Evolutionary conservation across 2,329 filamentous ascomycete species (phyloP).

Genomic region (Monilinia fructigena): DNA sequence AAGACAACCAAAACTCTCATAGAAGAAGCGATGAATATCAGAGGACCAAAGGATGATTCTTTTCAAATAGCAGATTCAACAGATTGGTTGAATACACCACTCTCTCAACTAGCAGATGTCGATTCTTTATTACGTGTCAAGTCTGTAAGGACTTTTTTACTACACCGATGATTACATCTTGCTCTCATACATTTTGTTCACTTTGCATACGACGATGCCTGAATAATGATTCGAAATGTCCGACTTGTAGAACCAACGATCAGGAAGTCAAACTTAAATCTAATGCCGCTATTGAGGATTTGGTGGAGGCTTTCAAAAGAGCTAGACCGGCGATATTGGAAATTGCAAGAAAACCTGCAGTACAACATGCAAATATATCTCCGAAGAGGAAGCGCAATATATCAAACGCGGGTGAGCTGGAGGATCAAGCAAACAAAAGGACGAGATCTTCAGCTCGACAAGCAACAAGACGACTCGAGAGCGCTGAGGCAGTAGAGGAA

Average conservation of each 20-base stretch:
- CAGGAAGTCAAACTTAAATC: constrained; percentile 82
- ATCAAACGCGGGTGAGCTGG: constrained; percentile 35
- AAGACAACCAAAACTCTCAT: neutral
- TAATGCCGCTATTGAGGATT: constrained; percentile 82
- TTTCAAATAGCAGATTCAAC: constrained; percentile 69
- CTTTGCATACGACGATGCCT: constrained; percentile 88
- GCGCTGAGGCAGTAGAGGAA: constrained; percentile 38
- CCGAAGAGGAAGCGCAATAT: constrained; percentile 54
- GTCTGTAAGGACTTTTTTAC: constrained; percentile 98
- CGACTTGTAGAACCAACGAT: constrained; percentile 73
- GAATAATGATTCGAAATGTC: constrained; percentile 80
- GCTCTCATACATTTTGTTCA: constrained; percentile 95
- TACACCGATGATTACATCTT: constrained; percentile 92
- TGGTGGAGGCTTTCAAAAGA: constrained; percentile 73
- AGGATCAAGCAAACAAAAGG: constrained; percentile 47
- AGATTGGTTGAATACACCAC: constrained; percentile 74
- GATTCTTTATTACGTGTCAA: constrained; percentile 90
- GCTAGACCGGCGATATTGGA: constrained; percentile 62
- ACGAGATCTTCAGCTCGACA: constrained; percentile 53
- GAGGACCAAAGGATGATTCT: constrained; percentile 26
- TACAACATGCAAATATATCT: constrained; percentile 29
- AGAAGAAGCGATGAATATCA: constrained; percentile 24
- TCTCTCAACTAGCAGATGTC: constrained; percentile 65
- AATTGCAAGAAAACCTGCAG: constrained; percentile 56
- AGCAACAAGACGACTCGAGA: constrained; percentile 40